These are phyloP conservation scores for Pisolithus marmoratus DNA, from an alignment of 768 basidiomycete genomes.

Conservation along the genomic window DNA sequence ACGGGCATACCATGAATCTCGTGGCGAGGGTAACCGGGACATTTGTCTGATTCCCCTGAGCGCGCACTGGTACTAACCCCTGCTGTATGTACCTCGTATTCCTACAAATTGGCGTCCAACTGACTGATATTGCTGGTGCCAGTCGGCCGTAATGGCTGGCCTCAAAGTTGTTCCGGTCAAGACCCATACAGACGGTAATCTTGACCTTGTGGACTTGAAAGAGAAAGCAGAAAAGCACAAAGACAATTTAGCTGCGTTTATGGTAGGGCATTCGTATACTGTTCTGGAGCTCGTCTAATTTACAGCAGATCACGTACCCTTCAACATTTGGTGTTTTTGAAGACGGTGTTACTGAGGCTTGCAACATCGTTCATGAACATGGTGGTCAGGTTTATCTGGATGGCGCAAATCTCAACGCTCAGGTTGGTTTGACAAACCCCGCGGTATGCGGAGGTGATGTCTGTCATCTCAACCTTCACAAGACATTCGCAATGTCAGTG, in stretches of 20 bases:
- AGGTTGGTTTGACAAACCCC: conserved; percentile 88
- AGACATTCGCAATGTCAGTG: conserved; percentile 89
- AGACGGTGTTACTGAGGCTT: conserved; percentile 82
- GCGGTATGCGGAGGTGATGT: conserved; percentile 97
- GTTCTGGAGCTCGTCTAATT: conserved; percentile 4
- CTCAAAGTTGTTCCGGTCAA: conserved; percentile 96
- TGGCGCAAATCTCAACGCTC: conserved; percentile 90
- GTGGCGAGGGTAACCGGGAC: conserved; percentile 79
- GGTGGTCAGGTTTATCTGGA: conserved; percentile 98
- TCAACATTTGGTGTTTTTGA: conserved; percentile 99
- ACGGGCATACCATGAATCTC: conserved; percentile 88
- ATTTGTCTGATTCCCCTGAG: conserved; percentile 92
- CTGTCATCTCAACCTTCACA: conserved; percentile 97
- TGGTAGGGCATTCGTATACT: conserved; percentile 47
- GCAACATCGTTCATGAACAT: conserved; percentile 87
- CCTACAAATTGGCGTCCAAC: not conserved
- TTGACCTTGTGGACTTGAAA: conserved; percentile 82
- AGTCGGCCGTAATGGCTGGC: conserved; percentile 97
- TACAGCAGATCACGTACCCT: conserved; percentile 81
- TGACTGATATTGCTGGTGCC: conserved; percentile 15
- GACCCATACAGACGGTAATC: conserved; percentile 77
- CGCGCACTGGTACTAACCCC: conserved; percentile 99
- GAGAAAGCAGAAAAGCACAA: conserved; percentile 88
- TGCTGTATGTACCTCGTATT: conserved; percentile 52
- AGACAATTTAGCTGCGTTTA: conserved; percentile 90